Evolutionary conservation across 495 filamentous ascomycete species (phyloP).

Genomic region (Terfezia boudieri): DNA sequence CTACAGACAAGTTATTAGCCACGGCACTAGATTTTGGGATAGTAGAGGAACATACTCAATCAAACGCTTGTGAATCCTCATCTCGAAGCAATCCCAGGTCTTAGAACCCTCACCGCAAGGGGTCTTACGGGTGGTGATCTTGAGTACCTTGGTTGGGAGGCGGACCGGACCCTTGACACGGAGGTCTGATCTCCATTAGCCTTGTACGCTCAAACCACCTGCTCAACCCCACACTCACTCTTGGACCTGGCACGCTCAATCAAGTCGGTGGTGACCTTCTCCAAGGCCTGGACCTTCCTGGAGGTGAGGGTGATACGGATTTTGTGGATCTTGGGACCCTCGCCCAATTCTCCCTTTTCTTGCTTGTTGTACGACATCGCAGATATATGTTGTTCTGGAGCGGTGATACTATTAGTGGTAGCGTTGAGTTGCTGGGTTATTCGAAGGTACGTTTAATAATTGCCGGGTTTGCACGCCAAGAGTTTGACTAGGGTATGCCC

Average conservation of each 20-base stretch:
- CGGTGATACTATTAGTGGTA: neutral
- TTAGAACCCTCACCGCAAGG: constrained; percentile 99
- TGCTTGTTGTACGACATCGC: constrained; percentile 83
- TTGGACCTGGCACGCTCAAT: constrained; percentile 97
- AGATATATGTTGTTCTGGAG: neutral
- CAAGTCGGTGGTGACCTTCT: constrained; percentile 96
- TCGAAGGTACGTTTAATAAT: neutral
- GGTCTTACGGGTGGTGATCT: constrained; percentile 89
- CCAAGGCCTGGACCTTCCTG: constrained; percentile 75
- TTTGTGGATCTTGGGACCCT: constrained; percentile 85
- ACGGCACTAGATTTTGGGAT: neutral
- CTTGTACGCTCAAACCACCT: neutral
- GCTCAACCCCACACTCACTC: constrained; percentile 21
- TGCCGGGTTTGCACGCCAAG: neutral
- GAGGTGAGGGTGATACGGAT: constrained; percentile 96
- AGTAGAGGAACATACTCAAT: constrained; percentile 45
- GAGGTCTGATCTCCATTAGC: constrained; percentile 27
- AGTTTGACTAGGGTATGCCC: neutral
- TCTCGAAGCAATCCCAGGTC: constrained; percentile 98
- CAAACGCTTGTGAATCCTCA: constrained; percentile 97
- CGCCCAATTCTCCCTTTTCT: constrained; percentile 74
- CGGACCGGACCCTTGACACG: constrained; percentile 97
- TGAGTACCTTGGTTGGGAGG: constrained; percentile 90
- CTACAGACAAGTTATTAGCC: constrained; percentile 23
- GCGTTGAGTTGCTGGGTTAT: neutral